Conservation (phyloP, 164 flowering plant species). For the Vitis vinifera region ASM3070453v1 NC_081823.1:6080501-6081000, state of each 20-base stretch:
- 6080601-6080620: constrained; percentile 25
- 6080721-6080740: constrained; percentile 8
- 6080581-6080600: constrained; percentile 28
- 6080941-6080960: background rate
- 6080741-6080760: background rate
- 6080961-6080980: constrained; percentile 12
- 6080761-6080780: background rate
- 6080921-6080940: background rate
- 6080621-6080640: constrained; percentile 17
- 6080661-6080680: constrained; percentile 26
- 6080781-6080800: background rate
- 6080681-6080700: constrained; percentile 17
- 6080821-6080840: constrained; percentile 20
- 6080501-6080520: constrained; percentile 39
- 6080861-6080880: constrained; percentile 35
- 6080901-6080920: background rate
- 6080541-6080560: constrained; percentile 14
- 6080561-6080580: constrained; percentile 24
- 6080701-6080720: constrained; percentile 19
- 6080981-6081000: constrained; percentile 22
- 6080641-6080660: constrained; percentile 9
- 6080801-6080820: constrained; percentile 15
- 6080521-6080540: constrained; percentile 23
- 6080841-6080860: constrained; percentile 8
- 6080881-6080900: constrained; percentile 26